Conservation (phyloP, 768 basidiomycete genomes). For the Coprinellus micaceus region DNA sequence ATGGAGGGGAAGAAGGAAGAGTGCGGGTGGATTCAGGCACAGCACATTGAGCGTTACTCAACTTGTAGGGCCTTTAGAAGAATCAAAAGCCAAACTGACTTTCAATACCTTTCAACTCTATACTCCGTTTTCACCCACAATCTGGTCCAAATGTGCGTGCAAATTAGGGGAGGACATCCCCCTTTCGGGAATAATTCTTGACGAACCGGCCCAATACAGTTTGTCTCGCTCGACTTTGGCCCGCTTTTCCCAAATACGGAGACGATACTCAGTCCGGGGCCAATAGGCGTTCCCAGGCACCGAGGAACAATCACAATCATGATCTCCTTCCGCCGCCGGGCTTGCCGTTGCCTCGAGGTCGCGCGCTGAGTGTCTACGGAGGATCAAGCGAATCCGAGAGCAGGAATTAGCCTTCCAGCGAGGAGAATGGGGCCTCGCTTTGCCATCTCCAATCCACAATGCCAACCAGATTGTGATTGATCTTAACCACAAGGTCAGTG, state of each 20-base stretch:
- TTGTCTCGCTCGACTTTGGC: neutral
- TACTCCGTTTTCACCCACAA: neutral
- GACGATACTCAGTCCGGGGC: neutral
- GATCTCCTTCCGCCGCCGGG: slow-evolving; percentile 5
- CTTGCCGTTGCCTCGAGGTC: neutral
- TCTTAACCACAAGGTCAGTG: no score
- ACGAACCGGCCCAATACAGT: slow-evolving; percentile 1
- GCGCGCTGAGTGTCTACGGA: no score
- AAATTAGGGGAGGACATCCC: neutral
- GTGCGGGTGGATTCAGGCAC: slow-evolving; percentile 13
- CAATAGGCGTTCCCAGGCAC: slow-evolving; percentile 9
- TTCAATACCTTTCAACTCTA: neutral
- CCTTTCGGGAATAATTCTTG: neutral
- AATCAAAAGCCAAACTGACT: slow-evolving; percentile 13
- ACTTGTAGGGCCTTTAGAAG: slow-evolving; percentile 8
- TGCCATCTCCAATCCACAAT: no score
- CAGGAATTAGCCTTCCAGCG: no score
- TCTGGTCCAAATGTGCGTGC: neutral
- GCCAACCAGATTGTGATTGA: no score
- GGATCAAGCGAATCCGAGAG: no score
- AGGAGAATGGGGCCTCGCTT: no score
- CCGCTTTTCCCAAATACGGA: neutral
- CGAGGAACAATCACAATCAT: slow-evolving; percentile 12
- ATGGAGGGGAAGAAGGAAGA: slow-evolving; percentile 20
- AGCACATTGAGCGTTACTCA: slow-evolving; percentile 11